phyloP scores from a whole-genome alignment of 306 rosid species.

The Carpinus fangiana region DNA sequence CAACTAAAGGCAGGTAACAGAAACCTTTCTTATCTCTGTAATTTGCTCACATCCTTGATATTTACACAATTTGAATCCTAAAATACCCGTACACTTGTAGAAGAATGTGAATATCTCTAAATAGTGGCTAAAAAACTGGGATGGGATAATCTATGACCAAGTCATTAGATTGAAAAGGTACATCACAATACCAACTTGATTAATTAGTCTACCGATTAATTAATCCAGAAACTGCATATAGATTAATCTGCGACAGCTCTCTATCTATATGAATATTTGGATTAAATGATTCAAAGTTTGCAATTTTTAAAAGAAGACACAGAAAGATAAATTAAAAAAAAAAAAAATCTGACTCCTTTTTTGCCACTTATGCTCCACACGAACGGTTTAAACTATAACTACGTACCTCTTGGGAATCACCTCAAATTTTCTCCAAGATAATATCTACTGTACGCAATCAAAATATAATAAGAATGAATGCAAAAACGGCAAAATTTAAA shows the following conservation, averaged over 20 bases:
- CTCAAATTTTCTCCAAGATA: neutral
- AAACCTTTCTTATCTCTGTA: neutral
- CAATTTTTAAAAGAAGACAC: neutral
- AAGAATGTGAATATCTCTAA: neutral
- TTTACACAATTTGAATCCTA: neutral
- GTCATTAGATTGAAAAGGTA: neutral
- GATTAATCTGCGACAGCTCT: neutral
- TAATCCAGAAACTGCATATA: neutral
- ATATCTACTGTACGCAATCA: neutral
- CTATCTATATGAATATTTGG: neutral
- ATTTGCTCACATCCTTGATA: neutral
- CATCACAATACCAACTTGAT: neutral
- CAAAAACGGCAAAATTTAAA: neutral
- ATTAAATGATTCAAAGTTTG: neutral
- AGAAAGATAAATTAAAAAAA: neutral
- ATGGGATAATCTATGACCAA: neutral
- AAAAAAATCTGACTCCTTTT: neutral
- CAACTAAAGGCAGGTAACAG: neutral
- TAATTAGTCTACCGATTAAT: neutral
- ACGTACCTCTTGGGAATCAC: neutral
- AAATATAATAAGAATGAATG: neutral
- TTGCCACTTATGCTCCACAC: neutral
- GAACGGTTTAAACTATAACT: neutral
- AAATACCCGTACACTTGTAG: neutral
- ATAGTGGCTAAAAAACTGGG: neutral